Evolutionary conservation across 2,329 filamentous ascomycete species (phyloP).

Genomic region (Cladosporium sp.): DNA sequence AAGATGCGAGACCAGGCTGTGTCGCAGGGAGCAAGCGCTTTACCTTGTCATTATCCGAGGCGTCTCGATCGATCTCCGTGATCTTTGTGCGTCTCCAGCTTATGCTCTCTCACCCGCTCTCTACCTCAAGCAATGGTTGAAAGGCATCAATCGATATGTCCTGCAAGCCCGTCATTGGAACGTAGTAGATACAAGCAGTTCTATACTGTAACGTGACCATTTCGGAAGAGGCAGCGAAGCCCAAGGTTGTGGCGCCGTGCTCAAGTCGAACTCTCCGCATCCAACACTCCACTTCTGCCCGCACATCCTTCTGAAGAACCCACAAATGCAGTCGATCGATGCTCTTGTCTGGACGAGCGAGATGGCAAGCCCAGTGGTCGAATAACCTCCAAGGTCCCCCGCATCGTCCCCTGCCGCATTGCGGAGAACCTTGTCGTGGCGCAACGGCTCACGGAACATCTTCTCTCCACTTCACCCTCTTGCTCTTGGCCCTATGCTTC

Average conservation of each 20-base stretch:
- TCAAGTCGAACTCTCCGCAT: constrained; percentile 10
- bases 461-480: constrained; percentile 15
- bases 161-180: background rate
- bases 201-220: constrained; percentile 8
- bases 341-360: background rate
- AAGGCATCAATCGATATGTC: background rate
- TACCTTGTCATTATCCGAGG: background rate
- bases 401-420: constrained; percentile 1
- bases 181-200: background rate
- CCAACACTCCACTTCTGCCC: background rate
- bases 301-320: background rate
- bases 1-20: constrained; percentile 2
- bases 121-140: background rate
- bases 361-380: background rate
- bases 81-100: background rate
- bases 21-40: background rate
- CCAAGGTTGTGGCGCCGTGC: constrained; percentile 9
- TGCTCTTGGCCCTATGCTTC: background rate
- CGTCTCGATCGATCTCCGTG: background rate
- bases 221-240: constrained; percentile 1
- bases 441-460: constrained; percentile 8
- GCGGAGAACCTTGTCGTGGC: constrained; percentile 18
- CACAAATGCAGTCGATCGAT: constrained; percentile 1
- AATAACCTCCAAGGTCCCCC: constrained; percentile 11
- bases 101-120: background rate